These are phyloP conservation scores for Pouteria glomerata DNA, from an alignment of 148 eudicot species.

Conservation along the genomic window DNA sequence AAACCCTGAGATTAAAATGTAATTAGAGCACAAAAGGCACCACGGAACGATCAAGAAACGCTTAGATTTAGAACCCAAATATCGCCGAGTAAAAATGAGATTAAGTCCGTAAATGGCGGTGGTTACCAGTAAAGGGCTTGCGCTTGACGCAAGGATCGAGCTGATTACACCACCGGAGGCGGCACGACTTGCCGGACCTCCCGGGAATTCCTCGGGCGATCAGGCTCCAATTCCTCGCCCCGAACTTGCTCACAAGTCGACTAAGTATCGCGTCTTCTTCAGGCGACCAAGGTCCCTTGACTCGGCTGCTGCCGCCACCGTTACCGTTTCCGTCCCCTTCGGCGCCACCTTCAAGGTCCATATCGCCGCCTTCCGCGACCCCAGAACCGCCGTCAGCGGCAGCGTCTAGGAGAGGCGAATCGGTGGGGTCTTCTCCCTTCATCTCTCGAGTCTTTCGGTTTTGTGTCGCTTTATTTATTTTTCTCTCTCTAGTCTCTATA, in stretches of 20 bases:
- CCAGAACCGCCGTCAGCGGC: background rate
- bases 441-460: background rate
- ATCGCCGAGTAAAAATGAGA: background rate
- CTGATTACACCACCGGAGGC: too few relatives aligned
- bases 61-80: background rate
- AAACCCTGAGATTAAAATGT: background rate
- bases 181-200: background rate
- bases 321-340: background rate
- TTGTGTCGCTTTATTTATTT: too few relatives aligned
- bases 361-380: background rate
- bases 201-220: too few relatives aligned
- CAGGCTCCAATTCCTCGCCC: too few relatives aligned
- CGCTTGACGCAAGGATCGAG: background rate
- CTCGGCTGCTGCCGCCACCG: background rate
- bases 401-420: conserved; percentile 19
- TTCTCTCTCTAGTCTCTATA: too few relatives aligned
- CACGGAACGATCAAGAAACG: background rate
- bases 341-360: background rate
- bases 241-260: conserved; percentile 1
- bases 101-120: background rate
- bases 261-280: conserved; percentile 3
- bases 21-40: background rate
- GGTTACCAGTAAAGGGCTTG: conserved; percentile 57
- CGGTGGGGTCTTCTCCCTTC: conserved; percentile 18
- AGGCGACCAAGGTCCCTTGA: background rate